Evolutionary conservation across 2,329 filamentous ascomycete genomes (phyloP), one percentile per base, ranked within the genome.

Genomic region (Huntiella abstrusa): DNA sequence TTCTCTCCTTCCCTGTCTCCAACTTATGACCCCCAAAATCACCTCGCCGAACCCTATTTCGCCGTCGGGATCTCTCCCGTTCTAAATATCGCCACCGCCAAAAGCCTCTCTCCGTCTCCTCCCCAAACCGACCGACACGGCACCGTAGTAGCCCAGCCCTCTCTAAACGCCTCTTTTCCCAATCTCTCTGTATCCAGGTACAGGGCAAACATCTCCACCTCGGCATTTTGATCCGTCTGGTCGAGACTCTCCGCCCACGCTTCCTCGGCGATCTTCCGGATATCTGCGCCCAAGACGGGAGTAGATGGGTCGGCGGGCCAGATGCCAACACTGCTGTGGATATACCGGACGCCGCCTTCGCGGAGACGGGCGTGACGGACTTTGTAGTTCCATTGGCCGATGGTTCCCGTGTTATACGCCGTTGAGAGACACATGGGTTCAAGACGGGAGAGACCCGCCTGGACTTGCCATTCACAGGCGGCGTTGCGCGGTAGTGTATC

Each of bases 391-490:
- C 47, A 49, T 33, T 43, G 42, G 42, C 36, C 41, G 4, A 42
- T 35, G 4, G 16, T 28, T 13, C 47, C 43, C 3, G 33, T 43
- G 10, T 16, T 22, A 36, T 49, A 49, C 3, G 35, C 47, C 17
- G 48, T 43, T 10, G 34, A 36, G 32, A 48, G 28, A 39, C 47
- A 47, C 37, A 48, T 45, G 39, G 44, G 38, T 40, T 46, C 44
- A 19, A 64, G 50, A 17, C 52, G 48, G 7, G 59, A 58, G 5
- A 81, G 59, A 0, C 83, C 82, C 3, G 74, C 57, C 48, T 80
- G 72, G 1, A 70, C 78, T 53, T 83, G 80, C 87, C 88, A 98
- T 64, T 98, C 91, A 8, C 95, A 74, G 34, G 68, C 68, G 22
- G 80, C 80, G 12, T 65, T 67, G 15, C 83, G 73, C 1, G 91